Evolutionary conservation across 2,329 filamentous ascomycete genomes (phyloP), one percentile per base, ranked within the genome.

Genomic region (Pseudocercospora fuligena): DNA sequence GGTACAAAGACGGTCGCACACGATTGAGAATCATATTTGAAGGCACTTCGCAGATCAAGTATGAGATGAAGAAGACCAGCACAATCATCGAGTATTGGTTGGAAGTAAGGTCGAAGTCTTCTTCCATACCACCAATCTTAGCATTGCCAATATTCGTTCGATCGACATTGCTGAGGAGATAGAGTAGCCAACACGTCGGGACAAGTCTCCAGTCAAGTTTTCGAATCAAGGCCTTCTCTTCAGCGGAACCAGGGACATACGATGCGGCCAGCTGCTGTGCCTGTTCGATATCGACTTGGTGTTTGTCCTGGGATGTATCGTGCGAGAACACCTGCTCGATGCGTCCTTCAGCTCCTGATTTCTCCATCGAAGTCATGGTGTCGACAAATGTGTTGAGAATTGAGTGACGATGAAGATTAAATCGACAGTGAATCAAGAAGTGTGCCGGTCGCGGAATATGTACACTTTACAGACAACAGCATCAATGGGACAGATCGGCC

Each of bases 41-140:
- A 0, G 87, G 88, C 0, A 89, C 77, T 73, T 89, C 86, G 83
- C 89, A 88, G 16, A 88, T 76, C 0, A 89, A 77, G 69, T 89
- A 89, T 31, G 77, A 79, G 62, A 85, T 54, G 71, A 64, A 64
- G 54, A 64, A 64, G 33, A 64, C 61, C 43, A 64, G 57, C n/a
- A 60, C 62, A 21, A 60, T 64, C 54, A 64, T 23, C 23, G 27
- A 33, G 12, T 64, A 60, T 71, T 85, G 74, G 65, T 78, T 78
- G 6, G 83, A 83, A 3, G 74, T 76, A n/a, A 84, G 78, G 1
- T 75, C 64, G 25, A 85, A 75, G 63, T 85, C 82, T 16, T 75
- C 71, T 12, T 76, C 74, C 81, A 84, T 83, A 7, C 82, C 83
- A 1, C 81, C 82, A n/a, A 79, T 75, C 47, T 76, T 76, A n/a